Evolutionary conservation across 768 basidiomycete species (phyloP).

Genomic region (Mycena rebaudengoi): DNA sequence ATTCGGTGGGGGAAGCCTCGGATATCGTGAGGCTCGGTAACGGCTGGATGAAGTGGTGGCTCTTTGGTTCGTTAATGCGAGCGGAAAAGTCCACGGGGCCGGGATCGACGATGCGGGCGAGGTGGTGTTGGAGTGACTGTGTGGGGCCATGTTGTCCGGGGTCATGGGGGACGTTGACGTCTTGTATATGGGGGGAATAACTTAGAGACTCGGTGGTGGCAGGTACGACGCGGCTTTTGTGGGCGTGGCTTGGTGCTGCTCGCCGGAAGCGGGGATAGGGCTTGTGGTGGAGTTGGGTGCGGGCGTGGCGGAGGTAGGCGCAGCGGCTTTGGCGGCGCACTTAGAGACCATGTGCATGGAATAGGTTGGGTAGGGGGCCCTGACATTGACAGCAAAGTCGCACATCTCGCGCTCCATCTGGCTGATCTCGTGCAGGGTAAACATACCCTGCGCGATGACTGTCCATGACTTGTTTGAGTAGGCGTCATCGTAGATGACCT

Average conservation of each 20-base stretch:
- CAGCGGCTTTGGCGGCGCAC: slow-evolving; percentile 53
- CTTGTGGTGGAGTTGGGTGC: slow-evolving; percentile 54
- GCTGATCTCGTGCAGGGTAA: slow-evolving; percentile 70
- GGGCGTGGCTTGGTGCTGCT: slow-evolving; percentile 44
- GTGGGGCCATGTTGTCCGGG: slow-evolving; percentile 65
- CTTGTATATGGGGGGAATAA: slow-evolving; percentile 37
- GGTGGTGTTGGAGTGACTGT: slow-evolving; percentile 59
- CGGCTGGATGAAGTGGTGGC: slow-evolving; percentile 44
- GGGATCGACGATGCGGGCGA: slow-evolving; percentile 67
- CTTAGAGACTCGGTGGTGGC: slow-evolving; percentile 39
- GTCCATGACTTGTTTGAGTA: slow-evolving; percentile 75
- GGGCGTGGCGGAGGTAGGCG: slow-evolving; percentile 48
- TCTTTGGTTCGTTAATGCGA: slow-evolving; percentile 47
- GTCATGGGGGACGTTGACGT: slow-evolving; percentile 40
- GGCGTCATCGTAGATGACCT: slow-evolving; percentile 72
- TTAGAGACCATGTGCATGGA: not conserved
- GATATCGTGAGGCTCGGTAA: slow-evolving; percentile 49
- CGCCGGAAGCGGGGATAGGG: slow-evolving; percentile 57
- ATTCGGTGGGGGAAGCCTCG: too few relatives aligned
- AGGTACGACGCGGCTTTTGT: slow-evolving; percentile 39
- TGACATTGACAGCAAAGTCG: not conserved
- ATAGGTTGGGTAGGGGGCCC: not conserved
- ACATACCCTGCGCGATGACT: too few relatives aligned
- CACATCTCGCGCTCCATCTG: slow-evolving; percentile 79
- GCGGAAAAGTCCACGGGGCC: slow-evolving; percentile 60